These are phyloP conservation scores for Cercospora sesami DNA, from an alignment of 2,329 filamentous ascomycete genomes.

Conservation along the genomic window DNA sequence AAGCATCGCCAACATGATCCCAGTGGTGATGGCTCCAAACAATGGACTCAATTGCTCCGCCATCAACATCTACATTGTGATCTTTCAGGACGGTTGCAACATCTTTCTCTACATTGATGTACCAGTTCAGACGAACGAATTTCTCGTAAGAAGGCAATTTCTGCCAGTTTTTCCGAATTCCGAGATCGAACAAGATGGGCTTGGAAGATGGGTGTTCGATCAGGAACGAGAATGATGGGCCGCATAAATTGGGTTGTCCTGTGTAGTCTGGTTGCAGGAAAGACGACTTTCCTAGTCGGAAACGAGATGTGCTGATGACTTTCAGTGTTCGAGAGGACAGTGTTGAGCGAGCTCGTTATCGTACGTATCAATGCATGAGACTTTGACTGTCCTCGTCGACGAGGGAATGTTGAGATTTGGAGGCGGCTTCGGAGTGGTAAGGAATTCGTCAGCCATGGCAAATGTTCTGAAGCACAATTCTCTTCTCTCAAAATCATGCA, in stretches of 20 bases:
- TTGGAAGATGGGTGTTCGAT: constrained; percentile 49
- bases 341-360: background rate
- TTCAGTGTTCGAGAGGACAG: constrained; percentile 1
- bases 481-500: background rate
- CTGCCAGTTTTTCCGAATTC: constrained; percentile 49
- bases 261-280: constrained; percentile 45
- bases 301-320: constrained; percentile 35
- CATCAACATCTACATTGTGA: constrained; percentile 43
- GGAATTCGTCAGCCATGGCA: constrained; percentile 22
- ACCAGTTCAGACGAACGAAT: constrained; percentile 35
- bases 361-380: constrained; percentile 41
- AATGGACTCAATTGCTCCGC: constrained; percentile 38
- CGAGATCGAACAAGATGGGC: constrained; percentile 51
- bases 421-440: constrained; percentile 33
- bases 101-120: constrained; percentile 46
- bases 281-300: constrained; percentile 34
- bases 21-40: constrained; percentile 41
- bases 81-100: constrained; percentile 46
- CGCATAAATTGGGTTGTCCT: constrained; percentile 41
- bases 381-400: constrained; percentile 37
- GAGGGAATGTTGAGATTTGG: constrained; percentile 39
- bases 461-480: background rate
- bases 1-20: constrained; percentile 45
- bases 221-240: constrained; percentile 50
- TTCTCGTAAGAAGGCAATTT: constrained; percentile 42